Evolutionary conservation across 805 yeast species (phyloP), one percentile per base, ranked within the genome.

Genomic region (Ogataea siamensis): DNA sequence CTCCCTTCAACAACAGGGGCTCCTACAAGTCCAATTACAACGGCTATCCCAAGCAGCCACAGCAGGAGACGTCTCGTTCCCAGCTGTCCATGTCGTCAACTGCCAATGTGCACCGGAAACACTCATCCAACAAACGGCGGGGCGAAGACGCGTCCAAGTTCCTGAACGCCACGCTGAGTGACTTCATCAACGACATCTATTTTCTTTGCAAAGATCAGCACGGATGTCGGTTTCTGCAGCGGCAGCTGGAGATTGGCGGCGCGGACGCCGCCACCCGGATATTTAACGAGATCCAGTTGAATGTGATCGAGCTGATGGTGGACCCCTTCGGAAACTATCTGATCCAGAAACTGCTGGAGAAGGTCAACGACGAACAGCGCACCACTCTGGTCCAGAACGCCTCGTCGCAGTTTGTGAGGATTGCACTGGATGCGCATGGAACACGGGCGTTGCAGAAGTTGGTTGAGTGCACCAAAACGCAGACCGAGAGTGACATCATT

Each of bases 311-410:
- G 58, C 70, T 93, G 46, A 91, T 93, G 98, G 75, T 76, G 20
- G 96, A 89, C 61, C 96, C 98, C 5, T 93, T 93, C 67, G 99
- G 99, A n/a, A 93, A 93, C 60, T 93, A 93, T 54, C 68, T 93
- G 55, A 78, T 94, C 49, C 99, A 93, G 63, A 93, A 91, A 61
- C 64, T 93, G 39, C 70, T 93, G 47, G 97, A 89, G 57, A 75
- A 79, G 47, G 83, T 88, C 17, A 67, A 73, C 24, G 70, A 71
- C 25, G 81, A 73, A 43, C 94, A 91, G 63, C 70, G 96, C 43
- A 68, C 84, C 10, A 62, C 70, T 11, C 62, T 93, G 32, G 83
- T 91, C 20, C 67, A 74, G 45, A 80, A 79, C 47, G 87, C 94
- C 5, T 72, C 88, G 3, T 76, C 84, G 2, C 80, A 79, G 28